Base-by-base conservation (phyloP, 2,329 filamentous ascomycete species). In the Cytospora chrysosperma region DNA sequence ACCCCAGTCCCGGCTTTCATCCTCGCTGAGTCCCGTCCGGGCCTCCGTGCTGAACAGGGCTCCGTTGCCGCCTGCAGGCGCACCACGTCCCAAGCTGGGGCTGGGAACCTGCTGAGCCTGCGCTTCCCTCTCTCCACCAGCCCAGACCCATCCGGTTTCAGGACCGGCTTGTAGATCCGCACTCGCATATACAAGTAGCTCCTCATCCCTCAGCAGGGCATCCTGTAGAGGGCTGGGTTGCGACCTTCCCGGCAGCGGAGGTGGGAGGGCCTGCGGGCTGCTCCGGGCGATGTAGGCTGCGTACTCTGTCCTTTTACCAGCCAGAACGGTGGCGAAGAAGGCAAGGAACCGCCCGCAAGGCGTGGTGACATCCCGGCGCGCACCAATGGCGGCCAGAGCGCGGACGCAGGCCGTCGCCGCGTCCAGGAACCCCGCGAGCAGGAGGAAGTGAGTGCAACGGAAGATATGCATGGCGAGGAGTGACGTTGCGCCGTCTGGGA, bases 391-490 rank as follows among this genome's bases (percentile, higher is more conserved):
- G 1, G 87, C 83, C 13, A 90, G 85, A 0, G 89, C 87, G 61
- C 90, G 86, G 13, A 94, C 82, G 69, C 93, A 92, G 2, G 86
- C 85, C 13, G 88, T 76, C 0, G 94, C 93, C 2, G 88, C 83
- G 5, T 89, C 85, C 71, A 89, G 90, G 58, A 92, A 88, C 50
- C 88, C 88, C 1, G 86, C 85, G 58, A 96, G 85, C 26, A 94
- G 84, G 5, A 97, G 80, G 62, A 97, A 87, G 0, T 98, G 82
- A 1, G 90, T 84, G 71, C 90, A 96, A 26, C 94, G 89, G 86
- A 96, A 97, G 52, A 97, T 82, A 73, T 98, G 95, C 17, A 86
- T 87, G 62, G 92, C 90, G 10, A 96, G 81, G 69, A 94, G 85
- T 4, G 89, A 86, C 1, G 89, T 92, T 3, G 92, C 87, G 13